Evolutionary conservation across 2,329 filamentous ascomycete genomes (phyloP).

Genomic region (Aspergillus melleus): DNA sequence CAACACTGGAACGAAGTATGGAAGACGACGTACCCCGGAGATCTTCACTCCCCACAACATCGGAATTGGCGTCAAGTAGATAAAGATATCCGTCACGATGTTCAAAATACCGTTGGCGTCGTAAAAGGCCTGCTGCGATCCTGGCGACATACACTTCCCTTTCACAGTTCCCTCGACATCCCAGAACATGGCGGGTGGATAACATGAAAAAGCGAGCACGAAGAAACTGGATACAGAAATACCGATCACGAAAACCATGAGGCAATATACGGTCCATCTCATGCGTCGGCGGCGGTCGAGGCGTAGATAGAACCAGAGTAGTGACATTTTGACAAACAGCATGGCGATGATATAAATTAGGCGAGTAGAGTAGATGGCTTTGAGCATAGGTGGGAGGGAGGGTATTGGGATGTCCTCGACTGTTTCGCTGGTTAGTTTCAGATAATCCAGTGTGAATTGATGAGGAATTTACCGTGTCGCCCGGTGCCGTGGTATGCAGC

Average conservation of each 20-base stretch:
- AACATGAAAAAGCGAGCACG: constrained; percentile 10
- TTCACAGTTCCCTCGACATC: background rate
- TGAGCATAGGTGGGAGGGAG: background rate
- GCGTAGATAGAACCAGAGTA: background rate
- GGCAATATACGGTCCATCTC: background rate
- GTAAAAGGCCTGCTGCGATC: constrained; percentile 14
- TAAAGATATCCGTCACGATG: constrained; percentile 18
- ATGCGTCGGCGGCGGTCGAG: background rate
- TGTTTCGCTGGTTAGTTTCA: background rate
- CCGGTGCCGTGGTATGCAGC: background rate
- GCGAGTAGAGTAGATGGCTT: background rate
- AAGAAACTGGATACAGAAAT: constrained; percentile 2
- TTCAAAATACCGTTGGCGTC: constrained; percentile 17
- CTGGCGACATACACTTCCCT: constrained; percentile 12
- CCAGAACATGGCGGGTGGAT: constrained; percentile 13
- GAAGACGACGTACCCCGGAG: background rate
- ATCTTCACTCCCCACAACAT: constrained; percentile 10
- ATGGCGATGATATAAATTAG: background rate
- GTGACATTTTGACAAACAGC: constrained; percentile 1
- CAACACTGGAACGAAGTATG: no score
- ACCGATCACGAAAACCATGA: background rate
- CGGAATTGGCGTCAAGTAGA: constrained; percentile 14
- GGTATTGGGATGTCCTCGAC: background rate
- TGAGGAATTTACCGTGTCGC: background rate
- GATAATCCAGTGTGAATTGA: background rate